Evolutionary conservation across 768 basidiomycete species (phyloP), one percentile per base, ranked within the genome.

Genomic region (Dictyophora rubrovolvata): DNA sequence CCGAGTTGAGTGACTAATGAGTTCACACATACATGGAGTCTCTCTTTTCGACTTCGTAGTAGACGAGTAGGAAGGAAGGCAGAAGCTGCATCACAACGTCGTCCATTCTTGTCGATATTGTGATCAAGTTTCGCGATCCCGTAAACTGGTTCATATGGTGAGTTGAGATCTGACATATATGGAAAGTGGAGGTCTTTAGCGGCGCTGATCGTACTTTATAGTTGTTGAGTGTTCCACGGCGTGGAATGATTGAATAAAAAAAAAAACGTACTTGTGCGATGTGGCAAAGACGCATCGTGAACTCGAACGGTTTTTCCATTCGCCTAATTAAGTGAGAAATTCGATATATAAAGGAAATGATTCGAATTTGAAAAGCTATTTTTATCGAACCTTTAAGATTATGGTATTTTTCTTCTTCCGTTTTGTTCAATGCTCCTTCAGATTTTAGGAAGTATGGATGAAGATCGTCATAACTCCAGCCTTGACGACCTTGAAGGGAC

Each of bases 391-490:
- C n/a, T 9, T 11, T 46, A 7, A 35, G n/a, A 20, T 46, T 46
- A 21, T 56, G 55, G n/a, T 14, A 23, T 1, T 56, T 46, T 6
- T n/a, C 18, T 4, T 12, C 14, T 33, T 28, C 1, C 18, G 10
- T 20, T 17, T 14, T 48, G 20, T 20, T 18, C 3, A 53, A n/a
- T n/a, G 55, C 46, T 16, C 42, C 22, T 33, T 76, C 69, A 5
- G 70, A 69, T 61, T 70, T 75, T 28, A 63, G 48, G 54, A 74
- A 75, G 47, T 67, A 73, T 1, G 66, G 68, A 61, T 67, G 60
- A 21, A 75, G 51, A 7, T 71, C 70, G 6, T 69, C 62, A 61
- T 70, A 76, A 5, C 65, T 63, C 73, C 74, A 76, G 0, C 72
- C 72, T 37, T 65, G 54, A 22, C 67, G 55, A 1, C 72, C 73